Evolutionary conservation across 441 rosid species (phyloP).

Genomic region (Corymbia calophylla): DNA sequence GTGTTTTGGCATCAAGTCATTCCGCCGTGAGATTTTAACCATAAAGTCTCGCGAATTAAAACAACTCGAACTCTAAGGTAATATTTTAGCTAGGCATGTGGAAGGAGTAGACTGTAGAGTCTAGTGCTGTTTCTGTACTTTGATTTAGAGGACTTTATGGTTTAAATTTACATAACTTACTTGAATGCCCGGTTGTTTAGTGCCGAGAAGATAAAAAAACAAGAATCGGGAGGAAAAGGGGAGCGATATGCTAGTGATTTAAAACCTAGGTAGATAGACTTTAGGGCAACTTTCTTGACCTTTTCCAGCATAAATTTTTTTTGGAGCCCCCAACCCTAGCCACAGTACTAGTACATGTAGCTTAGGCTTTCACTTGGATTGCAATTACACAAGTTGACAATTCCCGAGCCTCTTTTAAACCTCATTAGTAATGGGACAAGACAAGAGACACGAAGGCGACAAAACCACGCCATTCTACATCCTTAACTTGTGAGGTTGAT

Average conservation of each 20-base stretch:
- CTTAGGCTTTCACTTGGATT: neutral
- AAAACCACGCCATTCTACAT: neutral
- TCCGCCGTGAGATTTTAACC: neutral
- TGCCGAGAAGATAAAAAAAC: neutral
- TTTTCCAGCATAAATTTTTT: neutral
- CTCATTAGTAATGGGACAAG: no score
- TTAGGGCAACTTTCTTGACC: neutral
- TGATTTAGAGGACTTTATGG: neutral
- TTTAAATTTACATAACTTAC: neutral
- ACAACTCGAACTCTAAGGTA: neutral
- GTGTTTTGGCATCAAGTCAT: neutral
- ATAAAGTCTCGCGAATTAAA: neutral
- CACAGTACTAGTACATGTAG: neutral
- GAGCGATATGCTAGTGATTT: neutral
- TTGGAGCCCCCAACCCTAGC: conserved; percentile 42
- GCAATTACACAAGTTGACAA: neutral
- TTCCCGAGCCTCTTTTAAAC: neutral
- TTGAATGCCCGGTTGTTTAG: neutral
- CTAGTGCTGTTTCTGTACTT: neutral
- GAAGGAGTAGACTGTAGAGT: neutral
- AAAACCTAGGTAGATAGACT: neutral
- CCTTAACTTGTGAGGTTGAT: neutral
- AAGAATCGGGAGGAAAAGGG: neutral
- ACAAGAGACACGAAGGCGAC: neutral
- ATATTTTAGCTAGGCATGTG: neutral